Conservation (phyloP, 2,329 filamentous ascomycete species). For the Talaromyces sp. region DNA sequence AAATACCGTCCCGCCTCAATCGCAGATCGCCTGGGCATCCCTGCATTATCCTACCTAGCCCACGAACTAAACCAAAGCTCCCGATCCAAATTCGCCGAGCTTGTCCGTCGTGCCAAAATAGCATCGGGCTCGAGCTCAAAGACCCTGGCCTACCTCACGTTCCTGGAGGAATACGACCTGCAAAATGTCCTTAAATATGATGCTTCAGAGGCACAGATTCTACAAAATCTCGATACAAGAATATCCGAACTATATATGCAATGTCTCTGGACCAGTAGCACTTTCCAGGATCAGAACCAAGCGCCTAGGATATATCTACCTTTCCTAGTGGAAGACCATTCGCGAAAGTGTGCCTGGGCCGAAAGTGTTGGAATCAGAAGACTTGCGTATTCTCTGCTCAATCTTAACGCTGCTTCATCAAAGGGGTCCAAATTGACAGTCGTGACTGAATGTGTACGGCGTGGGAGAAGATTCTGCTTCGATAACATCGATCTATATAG, state of each 20-base stretch:
- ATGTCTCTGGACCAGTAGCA: conserved; percentile 27
- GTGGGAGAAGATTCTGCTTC: conserved; percentile 34
- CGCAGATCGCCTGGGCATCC: conserved; percentile 32
- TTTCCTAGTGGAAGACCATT: conserved; percentile 57
- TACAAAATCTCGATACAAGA: conserved; percentile 45
- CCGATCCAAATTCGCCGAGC: conserved; percentile 27
- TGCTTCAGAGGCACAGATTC: background rate
- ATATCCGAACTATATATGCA: conserved; percentile 52
- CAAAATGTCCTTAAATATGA: conserved; percentile 15
- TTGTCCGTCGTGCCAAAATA: conserved; percentile 33
- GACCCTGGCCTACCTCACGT: conserved; percentile 27
- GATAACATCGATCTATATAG: conserved; percentile 27
- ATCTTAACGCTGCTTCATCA: conserved; percentile 22
- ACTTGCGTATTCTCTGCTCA: conserved; percentile 55
- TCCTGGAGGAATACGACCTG: conserved; percentile 36
- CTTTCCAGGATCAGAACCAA: conserved; percentile 22
- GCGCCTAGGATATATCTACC: conserved; percentile 60
- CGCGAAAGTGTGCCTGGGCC: conserved; percentile 57
- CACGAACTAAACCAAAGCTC: conserved; percentile 38
- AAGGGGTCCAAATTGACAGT: conserved; percentile 22
- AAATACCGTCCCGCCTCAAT: conserved; percentile 39
- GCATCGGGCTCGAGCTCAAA: conserved; percentile 19
- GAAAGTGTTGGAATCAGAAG: conserved; percentile 50
- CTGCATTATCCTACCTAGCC: conserved; percentile 36
- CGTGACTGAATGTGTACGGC: conserved; percentile 36